Base-by-base conservation (phyloP, 2,329 filamentous ascomycete genomes). In the Monascus ruber region DNA sequence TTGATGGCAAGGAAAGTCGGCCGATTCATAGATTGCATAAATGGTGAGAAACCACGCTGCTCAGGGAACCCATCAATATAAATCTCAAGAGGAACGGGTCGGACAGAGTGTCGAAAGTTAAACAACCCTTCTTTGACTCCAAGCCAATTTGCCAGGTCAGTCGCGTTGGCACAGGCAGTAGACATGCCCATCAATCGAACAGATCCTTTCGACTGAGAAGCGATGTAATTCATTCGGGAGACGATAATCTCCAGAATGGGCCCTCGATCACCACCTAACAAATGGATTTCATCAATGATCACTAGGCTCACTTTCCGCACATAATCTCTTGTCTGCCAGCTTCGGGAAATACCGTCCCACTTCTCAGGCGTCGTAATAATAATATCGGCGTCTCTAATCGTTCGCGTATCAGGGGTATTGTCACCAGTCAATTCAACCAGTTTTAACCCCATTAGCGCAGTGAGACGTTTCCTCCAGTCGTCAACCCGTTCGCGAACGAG, bases 301-400 rank as follows among this genome's bases (percentile, higher is more conserved):
- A 98, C 91, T 10, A 98, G 69, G 44, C 87, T 89, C 43, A 98
- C 91, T 63, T 95, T 83, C 38, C 87, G 79, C 32, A 98, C 91
- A 50, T 98, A 98, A 44, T 85, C 84, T 77, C 91, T 83, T 4
- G 89, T 96, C 62, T 96, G 88, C 91, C 93, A 98, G 55, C 85
- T 94, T 75, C 91, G 84, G 52, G 86, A 94, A 50, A 98, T 96
- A 76, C 93, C 93, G 58, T 98, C 93, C 91, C 91, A 98, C 60
- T 98, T 98, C 66, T 98, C 91, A n/a, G 91, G 93, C 0, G 93
- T 98, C 0, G 91, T 98, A 53, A 98, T 87, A 52, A 98, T 98
- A 45, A 98, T 86, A 58, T 98, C 91, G 3, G 91, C 91, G 56
- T 96, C 83, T 50, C 88, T 79, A 52, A 98, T 98, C 0, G 89